Base-by-base conservation (phyloP, 169 alveolate genomes). In the Eimeria praecox region DNA sequence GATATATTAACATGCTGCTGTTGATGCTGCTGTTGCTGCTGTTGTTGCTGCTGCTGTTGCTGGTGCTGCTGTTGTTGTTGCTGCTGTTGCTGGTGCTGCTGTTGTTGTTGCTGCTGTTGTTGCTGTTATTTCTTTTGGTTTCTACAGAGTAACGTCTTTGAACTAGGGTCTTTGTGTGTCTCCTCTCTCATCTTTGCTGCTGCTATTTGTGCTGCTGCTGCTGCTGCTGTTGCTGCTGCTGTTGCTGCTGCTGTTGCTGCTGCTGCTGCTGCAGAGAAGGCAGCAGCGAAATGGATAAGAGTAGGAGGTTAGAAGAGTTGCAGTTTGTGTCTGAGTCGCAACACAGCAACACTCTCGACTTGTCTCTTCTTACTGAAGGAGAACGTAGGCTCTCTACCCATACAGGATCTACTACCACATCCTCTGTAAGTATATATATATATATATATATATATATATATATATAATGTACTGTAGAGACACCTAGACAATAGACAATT, bases 201-300 rank as follows among this genome's bases (percentile, higher is more conserved):
- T 33, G 82, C 82, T 71, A n/a, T n/a, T n/a, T n/a, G n/a, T n/a
- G 40, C 46, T 33, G 82, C 40, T 38, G 40, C 82, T 30, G 82
- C 82, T 71, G 46, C 82, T n/a, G 77, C 77, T 9, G 56, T 49
- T 12, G 56, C 56, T 49, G 12, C 12, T 49, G 56, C 56, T 49
- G 12, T 49, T 49, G 12, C 56, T 49, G 56, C 12, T 56, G 66
- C 66, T 56, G 66, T 27, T 56, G 66, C 66, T 56, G 66, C 66
- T 56, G 66, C 66, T 56, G 66, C 66, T 56, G 66, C 66, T 56
- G 66, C 66, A 56, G 66, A 27, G 66, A 56, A 20, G 66, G 27
- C n/a, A 56, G 27, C 27, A n/a, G n/a, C n/a, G n/a, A n/a, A n/a
- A n/a, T n/a, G n/a, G n/a, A n/a, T n/a, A n/a, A n/a, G n/a, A n/a